Conservation (phyloP, 2,329 filamentous ascomycete species). For the Fusarium tupiense region DNA sequence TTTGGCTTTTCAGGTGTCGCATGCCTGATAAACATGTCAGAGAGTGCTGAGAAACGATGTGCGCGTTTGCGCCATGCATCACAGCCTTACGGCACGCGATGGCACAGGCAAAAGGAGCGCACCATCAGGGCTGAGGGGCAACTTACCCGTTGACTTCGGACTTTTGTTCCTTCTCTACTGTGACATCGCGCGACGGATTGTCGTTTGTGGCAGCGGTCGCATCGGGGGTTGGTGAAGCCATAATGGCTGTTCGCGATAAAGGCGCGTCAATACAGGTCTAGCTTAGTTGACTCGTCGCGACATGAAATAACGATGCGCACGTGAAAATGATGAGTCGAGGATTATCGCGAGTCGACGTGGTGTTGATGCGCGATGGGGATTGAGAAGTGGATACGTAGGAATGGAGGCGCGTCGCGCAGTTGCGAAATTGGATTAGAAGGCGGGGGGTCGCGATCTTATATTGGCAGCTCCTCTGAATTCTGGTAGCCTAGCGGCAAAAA, state of each 20-base stretch:
- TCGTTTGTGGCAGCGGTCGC: conserved; percentile 50
- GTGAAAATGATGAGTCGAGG: neutral
- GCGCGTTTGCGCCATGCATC: neutral
- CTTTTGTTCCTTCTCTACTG: conserved; percentile 45
- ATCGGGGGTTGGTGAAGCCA: conserved; percentile 61
- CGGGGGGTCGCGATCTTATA: conserved; percentile 33
- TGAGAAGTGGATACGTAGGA: conserved; percentile 26
- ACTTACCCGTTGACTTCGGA: conserved; percentile 53
- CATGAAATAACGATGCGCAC: conserved; percentile 48
- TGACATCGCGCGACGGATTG: conserved; percentile 56
- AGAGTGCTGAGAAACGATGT: conserved; percentile 14
- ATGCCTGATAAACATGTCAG: conserved; percentile 44
- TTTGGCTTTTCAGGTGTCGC: conserved; percentile 38
- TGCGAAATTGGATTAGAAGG: conserved; percentile 20
- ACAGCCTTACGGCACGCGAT: conserved; percentile 17
- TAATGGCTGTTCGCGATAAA: conserved; percentile 59
- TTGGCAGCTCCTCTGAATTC: conserved; percentile 12
- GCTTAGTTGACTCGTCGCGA: conserved; percentile 47
- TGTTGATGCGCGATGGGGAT: conserved; percentile 27
- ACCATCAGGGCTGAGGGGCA: conserved; percentile 9
- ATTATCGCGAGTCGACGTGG: conserved; percentile 5
- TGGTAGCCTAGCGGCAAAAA: conserved; percentile 33
- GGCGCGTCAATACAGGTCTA: conserved; percentile 42
- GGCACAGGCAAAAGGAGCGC: conserved; percentile 9
- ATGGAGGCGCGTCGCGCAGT: conserved; percentile 39